Conservation (phyloP, 352 stramenopile species). For the Phytophthora agathidicida region DNA sequence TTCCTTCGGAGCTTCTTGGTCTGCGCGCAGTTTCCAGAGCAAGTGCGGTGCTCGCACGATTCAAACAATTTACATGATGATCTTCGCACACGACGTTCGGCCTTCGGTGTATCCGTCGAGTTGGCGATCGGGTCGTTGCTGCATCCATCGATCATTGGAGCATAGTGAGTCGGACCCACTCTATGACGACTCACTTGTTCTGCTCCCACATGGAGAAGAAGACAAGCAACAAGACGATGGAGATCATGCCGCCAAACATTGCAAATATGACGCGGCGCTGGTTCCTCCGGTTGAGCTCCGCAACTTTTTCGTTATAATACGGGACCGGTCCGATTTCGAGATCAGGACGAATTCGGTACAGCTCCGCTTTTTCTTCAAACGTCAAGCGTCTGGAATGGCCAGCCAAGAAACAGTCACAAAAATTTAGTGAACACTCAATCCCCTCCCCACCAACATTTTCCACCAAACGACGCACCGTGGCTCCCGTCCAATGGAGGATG, state of each 20-base stretch:
- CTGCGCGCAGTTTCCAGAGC: conserved; percentile 19
- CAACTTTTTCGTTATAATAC: conserved; percentile 67
- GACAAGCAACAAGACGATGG: conserved; percentile 68
- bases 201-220: conserved; percentile 68
- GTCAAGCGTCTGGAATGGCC: conserved; percentile 63
- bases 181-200: conserved; percentile 31
- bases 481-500: conserved; percentile 46
- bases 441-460: not conserved
- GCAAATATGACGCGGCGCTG: conserved; percentile 73
- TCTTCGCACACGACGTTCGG: conserved; percentile 17
- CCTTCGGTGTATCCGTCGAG: conserved; percentile 1
- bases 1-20: not conserved
- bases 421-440: conserved; percentile 4
- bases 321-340: conserved; percentile 71
- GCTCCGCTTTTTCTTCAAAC: conserved; percentile 78
- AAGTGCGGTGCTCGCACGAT: conserved; percentile 9
- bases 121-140: not conserved
- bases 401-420: conserved; percentile 17
- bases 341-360: conserved; percentile 84
- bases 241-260: conserved; percentile 76
- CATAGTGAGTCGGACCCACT: conserved; percentile 11
- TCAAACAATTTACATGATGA: conserved; percentile 30
- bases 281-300: conserved; percentile 60
- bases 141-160: conserved; percentile 9
- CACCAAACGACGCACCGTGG: conserved; percentile 52